A percentile compares a stretch with the other conserved stretches of the same genome.
Conservation (phyloP, 2,329 filamentous ascomycete genomes). For the Monilinia aucupariae region DNA sequence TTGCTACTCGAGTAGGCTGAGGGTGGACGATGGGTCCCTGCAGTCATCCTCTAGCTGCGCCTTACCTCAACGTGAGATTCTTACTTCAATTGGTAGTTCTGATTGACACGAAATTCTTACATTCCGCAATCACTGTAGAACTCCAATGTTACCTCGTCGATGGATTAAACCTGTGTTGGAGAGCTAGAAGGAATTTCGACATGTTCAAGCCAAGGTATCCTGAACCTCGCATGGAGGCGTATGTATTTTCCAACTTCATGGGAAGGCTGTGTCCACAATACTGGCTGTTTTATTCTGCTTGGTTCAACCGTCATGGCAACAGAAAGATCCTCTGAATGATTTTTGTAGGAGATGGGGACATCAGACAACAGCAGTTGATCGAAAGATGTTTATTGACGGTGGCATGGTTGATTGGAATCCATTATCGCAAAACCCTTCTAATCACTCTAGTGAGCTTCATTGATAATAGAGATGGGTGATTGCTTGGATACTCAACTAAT, state of each 20-base stretch:
- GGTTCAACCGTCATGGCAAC: constrained; percentile 31
- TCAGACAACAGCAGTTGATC: constrained; percentile 54
- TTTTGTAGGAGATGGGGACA: constrained; percentile 54
- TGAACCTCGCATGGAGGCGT: constrained; percentile 4
- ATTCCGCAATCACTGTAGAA: background rate
- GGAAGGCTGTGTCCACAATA: constrained; percentile 16
- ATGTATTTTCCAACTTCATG: constrained; percentile 1
- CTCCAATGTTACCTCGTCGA: constrained; percentile 3
- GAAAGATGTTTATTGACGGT: constrained; percentile 57
- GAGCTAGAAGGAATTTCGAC: constrained; percentile 2
- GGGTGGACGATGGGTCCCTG: constrained; percentile 5
- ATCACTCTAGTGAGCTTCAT: constrained; percentile 49
- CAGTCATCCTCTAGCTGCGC: constrained; percentile 19
- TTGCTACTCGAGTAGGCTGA: constrained; percentile 10
- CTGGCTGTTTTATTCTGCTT: constrained; percentile 20
- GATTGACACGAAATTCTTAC: constrained; percentile 12
- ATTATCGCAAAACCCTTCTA: constrained; percentile 42
- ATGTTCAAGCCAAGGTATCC: constrained; percentile 12
- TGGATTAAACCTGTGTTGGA: constrained; percentile 12
- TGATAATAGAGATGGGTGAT: background rate
- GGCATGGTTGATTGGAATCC: constrained; percentile 53
- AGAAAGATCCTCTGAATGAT: constrained; percentile 48
- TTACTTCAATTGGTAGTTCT: constrained; percentile 13
- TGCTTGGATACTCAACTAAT: background rate
- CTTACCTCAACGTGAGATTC: constrained; percentile 6